These are phyloP conservation scores for Opeltia flavorubescens DNA, from an alignment of 495 filamentous ascomycete genomes.

Conservation along the genomic window DNA sequence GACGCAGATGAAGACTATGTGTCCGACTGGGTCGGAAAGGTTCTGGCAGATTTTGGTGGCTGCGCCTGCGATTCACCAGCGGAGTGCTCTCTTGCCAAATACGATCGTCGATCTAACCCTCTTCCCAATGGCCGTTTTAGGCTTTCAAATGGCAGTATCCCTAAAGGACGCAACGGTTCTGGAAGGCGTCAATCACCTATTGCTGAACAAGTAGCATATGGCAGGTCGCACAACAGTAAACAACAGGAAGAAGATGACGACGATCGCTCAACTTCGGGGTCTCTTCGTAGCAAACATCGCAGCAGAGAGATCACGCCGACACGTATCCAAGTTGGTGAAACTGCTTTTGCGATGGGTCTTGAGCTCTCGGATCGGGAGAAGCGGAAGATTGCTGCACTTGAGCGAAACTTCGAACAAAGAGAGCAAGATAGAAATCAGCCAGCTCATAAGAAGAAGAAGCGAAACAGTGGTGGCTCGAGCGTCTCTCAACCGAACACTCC, in stretches of 20 bases:
- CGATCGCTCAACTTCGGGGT: slow-evolving; percentile 57
- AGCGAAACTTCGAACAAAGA: slow-evolving; percentile 53
- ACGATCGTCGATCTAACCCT: slow-evolving; percentile 51
- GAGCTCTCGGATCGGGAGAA: slow-evolving; percentile 78
- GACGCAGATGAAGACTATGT: slow-evolving; percentile 30
- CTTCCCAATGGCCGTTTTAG: slow-evolving; percentile 22
- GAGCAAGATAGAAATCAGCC: slow-evolving; percentile 37
- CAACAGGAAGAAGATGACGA: slow-evolving; percentile 38
- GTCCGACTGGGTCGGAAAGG: slow-evolving; percentile 48
- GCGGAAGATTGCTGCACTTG: slow-evolving; percentile 71
- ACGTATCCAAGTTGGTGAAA: slow-evolving; percentile 27
- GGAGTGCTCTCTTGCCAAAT: slow-evolving; percentile 57
- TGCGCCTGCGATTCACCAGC: slow-evolving; percentile 61
- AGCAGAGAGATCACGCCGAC: slow-evolving; percentile 75
- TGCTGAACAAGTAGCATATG: slow-evolving; percentile 66
- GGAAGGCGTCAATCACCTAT: slow-evolving; percentile 46
- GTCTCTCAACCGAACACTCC: slow-evolving; percentile 19
- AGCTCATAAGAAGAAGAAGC: slow-evolving; percentile 31
- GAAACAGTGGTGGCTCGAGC: slow-evolving; percentile 27
- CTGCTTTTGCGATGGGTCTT: slow-evolving; percentile 35
- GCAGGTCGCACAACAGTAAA: slow-evolving; percentile 45
- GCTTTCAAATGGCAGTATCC: slow-evolving; percentile 32
- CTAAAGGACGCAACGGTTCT: slow-evolving; percentile 43
- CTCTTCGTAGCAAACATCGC: slow-evolving; percentile 54
- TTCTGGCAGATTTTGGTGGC: slow-evolving; percentile 74